Conservation (phyloP, 805 yeast genomes). For the Cephaloascus fragrans region DNA sequence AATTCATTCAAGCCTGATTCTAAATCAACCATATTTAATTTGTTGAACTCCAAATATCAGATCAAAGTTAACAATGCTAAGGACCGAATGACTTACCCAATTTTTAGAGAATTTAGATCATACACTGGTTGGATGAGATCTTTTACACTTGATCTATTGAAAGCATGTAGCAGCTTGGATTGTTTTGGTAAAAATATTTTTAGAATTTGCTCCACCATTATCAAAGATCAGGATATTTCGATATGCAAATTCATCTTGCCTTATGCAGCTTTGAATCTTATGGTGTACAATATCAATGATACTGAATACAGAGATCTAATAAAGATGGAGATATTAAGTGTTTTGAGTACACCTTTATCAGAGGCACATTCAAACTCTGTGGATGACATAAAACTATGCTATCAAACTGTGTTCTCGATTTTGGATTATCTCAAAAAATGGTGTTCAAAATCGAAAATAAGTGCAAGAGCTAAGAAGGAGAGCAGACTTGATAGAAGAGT, state of each 20-base stretch:
- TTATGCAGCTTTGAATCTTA: conserved; percentile 57
- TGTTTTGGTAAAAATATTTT: conserved; percentile 29
- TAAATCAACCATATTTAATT: conserved; percentile 65
- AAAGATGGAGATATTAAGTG: neutral
- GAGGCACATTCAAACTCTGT: conserved; percentile 38
- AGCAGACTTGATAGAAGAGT: conserved; percentile 7
- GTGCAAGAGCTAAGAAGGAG: conserved; percentile 10
- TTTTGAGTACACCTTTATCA: neutral
- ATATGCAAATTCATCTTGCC: conserved; percentile 69
- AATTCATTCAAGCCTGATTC: conserved; percentile 52
- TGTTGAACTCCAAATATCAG: conserved; percentile 60
- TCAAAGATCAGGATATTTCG: conserved; percentile 60
- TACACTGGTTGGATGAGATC: conserved; percentile 66
- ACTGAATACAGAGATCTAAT: neutral
- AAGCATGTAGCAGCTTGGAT: conserved; percentile 12
- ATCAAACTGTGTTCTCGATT: conserved; percentile 65
- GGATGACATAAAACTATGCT: conserved; percentile 56
- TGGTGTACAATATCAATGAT: conserved; percentile 29
- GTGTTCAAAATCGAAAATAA: conserved; percentile 27
- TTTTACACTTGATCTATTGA: conserved; percentile 58
- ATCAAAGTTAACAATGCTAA: conserved; percentile 25
- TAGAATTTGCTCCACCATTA: conserved; percentile 51
- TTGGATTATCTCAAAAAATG: conserved; percentile 81
- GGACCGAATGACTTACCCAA: conserved; percentile 49
- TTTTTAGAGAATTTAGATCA: conserved; percentile 43